Conservation (phyloP, 1,139 yeast species). For the Zygosaccharomyces sapae region DNA sequence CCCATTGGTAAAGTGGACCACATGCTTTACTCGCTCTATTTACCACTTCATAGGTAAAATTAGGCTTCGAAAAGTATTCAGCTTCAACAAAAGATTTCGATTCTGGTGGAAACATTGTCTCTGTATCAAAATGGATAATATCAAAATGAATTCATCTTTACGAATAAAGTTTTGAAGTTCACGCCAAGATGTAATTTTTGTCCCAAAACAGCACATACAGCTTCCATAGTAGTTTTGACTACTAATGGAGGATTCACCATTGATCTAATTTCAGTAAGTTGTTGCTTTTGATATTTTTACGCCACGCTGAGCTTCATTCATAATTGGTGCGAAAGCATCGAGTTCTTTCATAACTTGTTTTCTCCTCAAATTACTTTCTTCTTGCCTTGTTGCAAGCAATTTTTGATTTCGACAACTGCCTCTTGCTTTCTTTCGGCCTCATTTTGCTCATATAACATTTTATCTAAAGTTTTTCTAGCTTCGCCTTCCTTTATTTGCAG, state of each 20-base stretch:
- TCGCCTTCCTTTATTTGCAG: slow-evolving; percentile 57
- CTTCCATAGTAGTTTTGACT: slow-evolving; percentile 79
- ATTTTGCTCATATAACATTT: slow-evolving; percentile 82
- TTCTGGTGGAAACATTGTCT: slow-evolving; percentile 52
- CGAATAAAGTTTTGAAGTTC: slow-evolving; percentile 80
- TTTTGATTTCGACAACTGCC: slow-evolving; percentile 74
- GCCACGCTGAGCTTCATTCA: slow-evolving; percentile 76
- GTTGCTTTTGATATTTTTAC: slow-evolving; percentile 94
- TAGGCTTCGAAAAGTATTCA: slow-evolving; percentile 57
- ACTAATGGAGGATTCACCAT: slow-evolving; percentile 91
- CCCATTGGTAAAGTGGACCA: slow-evolving; percentile 91
- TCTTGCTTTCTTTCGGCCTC: slow-evolving; percentile 90
- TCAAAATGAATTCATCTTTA: slow-evolving; percentile 82
- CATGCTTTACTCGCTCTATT: slow-evolving; percentile 92
- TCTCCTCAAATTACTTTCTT: slow-evolving; percentile 54
- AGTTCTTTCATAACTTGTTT: slow-evolving; percentile 58
- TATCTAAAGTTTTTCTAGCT: slow-evolving; percentile 67
- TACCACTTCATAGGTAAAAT: slow-evolving; percentile 68
- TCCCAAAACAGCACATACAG: slow-evolving; percentile 80
- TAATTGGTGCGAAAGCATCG: slow-evolving; percentile 77
- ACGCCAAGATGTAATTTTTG: slow-evolving; percentile 67
- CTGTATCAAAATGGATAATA: slow-evolving; percentile 72
- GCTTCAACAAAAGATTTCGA: slow-evolving; percentile 54
- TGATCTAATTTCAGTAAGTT: slow-evolving; percentile 81
- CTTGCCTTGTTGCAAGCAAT: slow-evolving; percentile 65